Conservation (phyloP, 2,329 filamentous ascomycete genomes). For the Xylaria sp. region DNA sequence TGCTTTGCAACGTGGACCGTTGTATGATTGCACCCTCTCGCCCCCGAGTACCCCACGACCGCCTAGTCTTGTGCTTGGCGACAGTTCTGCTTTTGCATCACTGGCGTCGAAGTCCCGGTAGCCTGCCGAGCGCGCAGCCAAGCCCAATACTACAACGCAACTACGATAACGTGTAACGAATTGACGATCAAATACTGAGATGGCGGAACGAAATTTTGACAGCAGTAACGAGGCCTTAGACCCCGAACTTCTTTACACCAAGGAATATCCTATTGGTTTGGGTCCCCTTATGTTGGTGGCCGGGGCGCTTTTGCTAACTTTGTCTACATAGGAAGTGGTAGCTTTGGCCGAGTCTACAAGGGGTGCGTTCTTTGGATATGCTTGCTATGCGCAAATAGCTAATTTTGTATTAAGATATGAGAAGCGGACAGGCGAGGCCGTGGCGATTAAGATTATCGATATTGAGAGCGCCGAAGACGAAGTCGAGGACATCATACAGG, state of each 20-base stretch:
- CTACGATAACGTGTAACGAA: slow-evolving; percentile 25
- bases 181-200: slow-evolving; percentile 38
- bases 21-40: slow-evolving; percentile 5
- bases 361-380: slow-evolving; percentile 61
- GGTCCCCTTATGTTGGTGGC: slow-evolving; percentile 24
- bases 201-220: slow-evolving; percentile 57
- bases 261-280: slow-evolving; percentile 86
- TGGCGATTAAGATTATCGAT: slow-evolving; percentile 98
- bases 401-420: slow-evolving; percentile 51
- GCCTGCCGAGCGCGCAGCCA: neutral
- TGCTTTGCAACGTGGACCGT: slow-evolving; percentile 20
- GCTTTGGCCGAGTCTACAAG: slow-evolving; percentile 99
- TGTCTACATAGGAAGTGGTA: slow-evolving; percentile 75
- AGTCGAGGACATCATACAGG: slow-evolving; percentile 98
- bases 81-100: neutral
- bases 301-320: slow-evolving; percentile 36
- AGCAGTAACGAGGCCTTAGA: slow-evolving; percentile 68
- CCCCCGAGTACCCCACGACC: neutral
- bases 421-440: slow-evolving; percentile 88
- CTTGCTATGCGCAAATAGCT: slow-evolving; percentile 9
- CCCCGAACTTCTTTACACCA: slow-evolving; percentile 90
- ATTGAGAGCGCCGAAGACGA: slow-evolving; percentile 99
- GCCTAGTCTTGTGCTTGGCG: neutral
- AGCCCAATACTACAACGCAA: neutral
- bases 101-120: neutral